phyloP scores from a whole-genome alignment of 352 stramenopile genomes.

The Globisporangium radiosum region DNA sequence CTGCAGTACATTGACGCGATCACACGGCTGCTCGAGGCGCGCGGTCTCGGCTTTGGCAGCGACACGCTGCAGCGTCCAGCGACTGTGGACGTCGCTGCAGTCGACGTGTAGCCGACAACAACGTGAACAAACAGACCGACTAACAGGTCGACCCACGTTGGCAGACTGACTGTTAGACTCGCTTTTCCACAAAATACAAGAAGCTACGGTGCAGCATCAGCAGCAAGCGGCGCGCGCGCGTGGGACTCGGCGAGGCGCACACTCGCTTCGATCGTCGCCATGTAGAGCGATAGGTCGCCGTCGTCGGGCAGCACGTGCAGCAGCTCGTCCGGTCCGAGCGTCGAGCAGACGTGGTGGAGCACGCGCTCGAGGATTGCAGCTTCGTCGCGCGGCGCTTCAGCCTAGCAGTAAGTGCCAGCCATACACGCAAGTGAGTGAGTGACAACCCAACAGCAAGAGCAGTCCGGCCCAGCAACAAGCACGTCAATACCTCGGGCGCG shows the following conservation, averaged over 20 bases:
- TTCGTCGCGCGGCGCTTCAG: conserved; percentile 19
- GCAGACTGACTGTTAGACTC: background rate
- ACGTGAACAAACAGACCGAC: background rate
- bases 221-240: conserved; percentile 10
- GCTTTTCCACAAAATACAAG: too few species aligned
- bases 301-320: conserved; percentile 76
- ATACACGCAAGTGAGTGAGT: background rate
- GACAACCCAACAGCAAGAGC: too few species aligned
- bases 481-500: conserved; percentile 21
- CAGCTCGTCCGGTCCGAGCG: conserved; percentile 66
- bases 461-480: background rate
- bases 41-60: conserved; percentile 24
- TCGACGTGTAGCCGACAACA: background rate
- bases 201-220: too few species aligned
- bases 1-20: conserved; percentile 64
- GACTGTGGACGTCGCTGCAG: conserved; percentile 1
- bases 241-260: conserved; percentile 39
- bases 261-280: conserved; percentile 65
- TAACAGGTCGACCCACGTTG: background rate
- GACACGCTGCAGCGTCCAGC: background rate
- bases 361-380: conserved; percentile 49
- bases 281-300: conserved; percentile 64
- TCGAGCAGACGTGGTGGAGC: conserved; percentile 62
- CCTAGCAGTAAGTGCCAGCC: conserved; percentile 1
- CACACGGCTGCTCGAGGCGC: conserved; percentile 51